phyloP scores from a whole-genome alignment of 805 yeast genomes.

The Candida andamanensis region DNA sequence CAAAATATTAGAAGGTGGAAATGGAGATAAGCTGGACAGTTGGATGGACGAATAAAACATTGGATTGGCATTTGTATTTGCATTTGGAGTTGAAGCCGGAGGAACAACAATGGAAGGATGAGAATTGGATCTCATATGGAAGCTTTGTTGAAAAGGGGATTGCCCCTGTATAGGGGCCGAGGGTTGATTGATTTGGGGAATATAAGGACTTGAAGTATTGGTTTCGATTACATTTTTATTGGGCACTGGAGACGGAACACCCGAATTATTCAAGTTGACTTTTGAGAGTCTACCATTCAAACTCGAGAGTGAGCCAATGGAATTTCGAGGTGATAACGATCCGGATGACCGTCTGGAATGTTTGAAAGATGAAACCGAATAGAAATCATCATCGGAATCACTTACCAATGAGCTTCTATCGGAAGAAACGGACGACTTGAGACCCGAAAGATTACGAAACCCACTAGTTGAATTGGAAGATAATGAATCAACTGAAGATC shows the following conservation, averaged over 20 bases:
- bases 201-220: not conserved
- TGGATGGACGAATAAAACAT: conserved; percentile 1
- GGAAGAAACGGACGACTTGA: conserved; percentile 18
- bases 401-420: conserved; percentile 16
- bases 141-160: not conserved
- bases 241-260: conserved; percentile 4
- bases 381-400: conserved; percentile 34
- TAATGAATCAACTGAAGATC: conserved; percentile 47
- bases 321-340: conserved; percentile 28
- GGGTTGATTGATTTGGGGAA: not conserved
- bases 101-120: conserved; percentile 5
- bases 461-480: conserved; percentile 40
- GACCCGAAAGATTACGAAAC: conserved; percentile 21
- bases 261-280: conserved; percentile 3
- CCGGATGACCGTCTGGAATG: conserved; percentile 14
- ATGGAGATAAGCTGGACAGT: conserved; percentile 7
- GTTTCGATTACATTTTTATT: not conserved
- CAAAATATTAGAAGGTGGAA: conserved; percentile 1
- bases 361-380: conserved; percentile 20
- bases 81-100: conserved; percentile 3
- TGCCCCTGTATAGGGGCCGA: not conserved
- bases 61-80: conserved; percentile 3
- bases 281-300: conserved; percentile 26
- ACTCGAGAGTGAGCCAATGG: conserved; percentile 26
- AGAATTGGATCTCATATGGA: conserved; percentile 3